These are phyloP conservation scores for Juncus inflexus DNA, from an alignment of 176 grass and related monocot genomes.

Conservation along the genomic window DNA sequence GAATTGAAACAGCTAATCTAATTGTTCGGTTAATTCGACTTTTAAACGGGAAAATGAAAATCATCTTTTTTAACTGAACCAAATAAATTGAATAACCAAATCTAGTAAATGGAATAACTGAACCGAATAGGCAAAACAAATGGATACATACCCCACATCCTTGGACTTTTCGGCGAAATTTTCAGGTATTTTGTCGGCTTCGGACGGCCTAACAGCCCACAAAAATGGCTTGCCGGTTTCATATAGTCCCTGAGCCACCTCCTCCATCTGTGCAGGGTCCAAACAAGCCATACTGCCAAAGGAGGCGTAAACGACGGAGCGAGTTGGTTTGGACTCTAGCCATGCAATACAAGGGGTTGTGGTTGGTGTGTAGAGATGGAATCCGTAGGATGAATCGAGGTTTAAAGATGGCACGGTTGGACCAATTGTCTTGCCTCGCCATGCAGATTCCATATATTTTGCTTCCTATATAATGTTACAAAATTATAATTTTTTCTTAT, in stretches of 20 bases:
- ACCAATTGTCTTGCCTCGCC: constrained; percentile 66
- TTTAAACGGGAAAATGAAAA: no score
- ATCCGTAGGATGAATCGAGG: constrained; percentile 65
- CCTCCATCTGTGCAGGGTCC: constrained; percentile 31
- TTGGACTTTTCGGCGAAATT: neutral
- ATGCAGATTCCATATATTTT: constrained; percentile 48
- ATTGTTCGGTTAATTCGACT: no score
- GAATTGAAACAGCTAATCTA: no score
- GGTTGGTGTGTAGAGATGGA: constrained; percentile 56
- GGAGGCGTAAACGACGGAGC: constrained; percentile 61
- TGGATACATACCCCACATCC: constrained; percentile 4
- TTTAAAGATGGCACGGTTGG: constrained; percentile 63
- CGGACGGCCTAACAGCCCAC: constrained; percentile 61
- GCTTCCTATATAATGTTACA: constrained; percentile 42
- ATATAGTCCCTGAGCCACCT: constrained; percentile 47
- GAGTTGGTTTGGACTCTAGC: constrained; percentile 36
- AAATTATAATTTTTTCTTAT: neutral
- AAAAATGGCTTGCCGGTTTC: constrained; percentile 42
- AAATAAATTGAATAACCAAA: no score
- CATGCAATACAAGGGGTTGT: constrained; percentile 39
- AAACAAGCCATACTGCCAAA: constrained; percentile 65
- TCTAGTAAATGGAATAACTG: no score
- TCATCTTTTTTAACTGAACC: no score
- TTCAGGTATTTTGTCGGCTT: constrained; percentile 46
- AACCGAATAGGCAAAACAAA: no score